Evolutionary conservation across 2,329 filamentous ascomycete genomes (phyloP).

Genomic region (Pestalotiopsis sp.): DNA sequence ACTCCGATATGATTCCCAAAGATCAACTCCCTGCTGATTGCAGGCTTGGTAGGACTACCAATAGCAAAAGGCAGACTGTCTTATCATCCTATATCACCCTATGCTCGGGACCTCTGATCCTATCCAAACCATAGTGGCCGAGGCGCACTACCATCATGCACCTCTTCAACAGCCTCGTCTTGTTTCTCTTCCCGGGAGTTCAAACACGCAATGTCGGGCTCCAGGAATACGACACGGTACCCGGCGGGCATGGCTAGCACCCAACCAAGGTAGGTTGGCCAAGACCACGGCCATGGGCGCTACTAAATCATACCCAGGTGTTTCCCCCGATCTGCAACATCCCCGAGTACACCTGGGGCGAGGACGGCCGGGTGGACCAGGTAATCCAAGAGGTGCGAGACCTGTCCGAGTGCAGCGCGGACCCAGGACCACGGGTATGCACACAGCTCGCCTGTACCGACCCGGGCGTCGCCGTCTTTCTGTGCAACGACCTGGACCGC

Average conservation of each 20-base stretch:
- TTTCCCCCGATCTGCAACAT: background rate
- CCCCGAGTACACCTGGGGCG: background rate
- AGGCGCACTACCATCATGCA: background rate
- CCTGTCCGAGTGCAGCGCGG: background rate
- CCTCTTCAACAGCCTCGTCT: background rate
- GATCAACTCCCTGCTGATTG: background rate
- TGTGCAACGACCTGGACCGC: conserved; percentile 4
- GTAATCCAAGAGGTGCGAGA: background rate
- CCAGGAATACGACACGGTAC: background rate
- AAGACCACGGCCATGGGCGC: background rate
- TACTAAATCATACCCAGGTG: background rate
- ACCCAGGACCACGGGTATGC: background rate
- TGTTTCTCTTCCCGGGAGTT: background rate
- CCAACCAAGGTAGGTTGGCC: background rate
- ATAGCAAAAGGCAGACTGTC: no score
- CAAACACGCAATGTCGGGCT: background rate
- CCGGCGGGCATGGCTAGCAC: conserved; percentile 1
- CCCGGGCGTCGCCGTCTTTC: background rate
- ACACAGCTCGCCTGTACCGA: background rate
- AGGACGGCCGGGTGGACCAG: background rate
- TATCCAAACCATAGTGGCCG: no score
- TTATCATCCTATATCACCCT: no score
- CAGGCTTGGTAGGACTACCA: no score
- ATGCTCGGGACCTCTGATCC: no score
- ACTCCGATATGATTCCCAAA: background rate